Conservation (phyloP, 2,329 filamentous ascomycete species). For the Alternaria novae-zelandiae region DNA sequence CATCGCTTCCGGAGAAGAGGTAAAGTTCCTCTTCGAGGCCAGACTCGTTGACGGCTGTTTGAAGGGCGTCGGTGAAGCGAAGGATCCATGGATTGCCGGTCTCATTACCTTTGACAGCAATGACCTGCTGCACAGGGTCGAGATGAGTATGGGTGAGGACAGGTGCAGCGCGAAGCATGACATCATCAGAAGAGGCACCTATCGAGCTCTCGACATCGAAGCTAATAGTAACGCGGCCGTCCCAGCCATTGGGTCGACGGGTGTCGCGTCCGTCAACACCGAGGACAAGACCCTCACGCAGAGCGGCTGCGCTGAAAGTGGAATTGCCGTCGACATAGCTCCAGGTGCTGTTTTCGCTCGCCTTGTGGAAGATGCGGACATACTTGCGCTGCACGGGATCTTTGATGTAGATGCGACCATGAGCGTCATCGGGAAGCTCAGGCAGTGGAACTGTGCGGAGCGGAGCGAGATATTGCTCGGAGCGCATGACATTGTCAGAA, state of each 20-base stretch:
- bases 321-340: constrained; percentile 7
- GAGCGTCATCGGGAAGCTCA: neutral
- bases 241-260: constrained; percentile 14
- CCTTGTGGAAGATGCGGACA: constrained; percentile 10
- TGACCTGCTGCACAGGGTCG: constrained; percentile 36
- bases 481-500: constrained; percentile 41
- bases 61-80: constrained; percentile 27
- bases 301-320: constrained; percentile 35
- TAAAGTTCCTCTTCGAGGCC: constrained; percentile 21
- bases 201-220: constrained; percentile 39
- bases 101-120: constrained; percentile 27
- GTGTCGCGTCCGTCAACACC: constrained; percentile 48
- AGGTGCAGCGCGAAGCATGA: constrained; percentile 39
- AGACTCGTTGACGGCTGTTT: constrained; percentile 7
- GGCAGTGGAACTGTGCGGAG: constrained; percentile 39
- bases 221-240: constrained; percentile 13
- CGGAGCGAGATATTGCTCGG: constrained; percentile 42
- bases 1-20: constrained; percentile 28
- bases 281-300: constrained; percentile 42
- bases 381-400: constrained; percentile 6
- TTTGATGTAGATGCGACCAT: constrained; percentile 2
- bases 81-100: neutral
- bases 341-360: constrained; percentile 1
- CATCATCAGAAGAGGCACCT: constrained; percentile 25
- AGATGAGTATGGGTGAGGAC: constrained; percentile 45